Percentiles rank a stretch among this genome's conserved stretches.
These are phyloP conservation scores for Aspergillus sp. DNA, from an alignment of 2,329 filamentous ascomycete species.

Conservation along the genomic window DNA sequence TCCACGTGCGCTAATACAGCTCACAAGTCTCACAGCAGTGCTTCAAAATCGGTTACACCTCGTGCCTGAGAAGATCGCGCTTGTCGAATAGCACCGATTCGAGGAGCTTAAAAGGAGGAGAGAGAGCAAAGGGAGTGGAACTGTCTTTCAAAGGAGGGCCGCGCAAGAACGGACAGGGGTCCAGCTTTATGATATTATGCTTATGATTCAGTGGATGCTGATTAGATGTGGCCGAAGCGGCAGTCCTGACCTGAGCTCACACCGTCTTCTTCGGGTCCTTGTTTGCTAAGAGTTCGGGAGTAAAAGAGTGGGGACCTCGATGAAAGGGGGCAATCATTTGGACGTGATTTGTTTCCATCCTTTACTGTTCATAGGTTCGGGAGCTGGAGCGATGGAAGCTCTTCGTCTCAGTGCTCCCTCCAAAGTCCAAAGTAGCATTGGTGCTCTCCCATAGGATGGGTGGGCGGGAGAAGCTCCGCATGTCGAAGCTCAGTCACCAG, in stretches of 20 bases:
- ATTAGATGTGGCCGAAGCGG: slow-evolving; percentile 1
- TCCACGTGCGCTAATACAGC: slow-evolving; percentile 6
- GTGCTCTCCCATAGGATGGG: not conserved
- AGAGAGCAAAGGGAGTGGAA: not conserved
- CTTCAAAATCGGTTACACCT: slow-evolving; percentile 4
- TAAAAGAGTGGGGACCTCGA: slow-evolving; percentile 4
- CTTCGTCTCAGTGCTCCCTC: not conserved
- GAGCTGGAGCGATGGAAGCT: not conserved
- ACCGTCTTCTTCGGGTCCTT: slow-evolving; percentile 1
- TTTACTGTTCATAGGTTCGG: not conserved
- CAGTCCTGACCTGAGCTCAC: not conserved
- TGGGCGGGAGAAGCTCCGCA: slow-evolving; percentile 2
- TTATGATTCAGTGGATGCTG: slow-evolving; percentile 5
- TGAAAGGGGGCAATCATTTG: slow-evolving; percentile 1
- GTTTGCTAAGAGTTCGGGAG: not conserved
- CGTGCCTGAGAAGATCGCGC: slow-evolving; percentile 11
- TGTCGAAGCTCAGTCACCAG: too few species aligned
- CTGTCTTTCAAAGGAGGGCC: not conserved
- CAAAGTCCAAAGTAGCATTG: not conserved
- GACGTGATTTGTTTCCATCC: slow-evolving; percentile 5
- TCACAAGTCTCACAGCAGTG: not conserved
- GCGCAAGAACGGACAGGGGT: not conserved
- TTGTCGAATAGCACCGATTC: slow-evolving; percentile 13
- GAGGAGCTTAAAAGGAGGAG: not conserved
- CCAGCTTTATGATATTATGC: slow-evolving; percentile 1